Evolutionary conservation across 179 eudicot genomes (phyloP), one percentile per base, ranked within the genome.

Genomic region (Beta corolliflora): DNA sequence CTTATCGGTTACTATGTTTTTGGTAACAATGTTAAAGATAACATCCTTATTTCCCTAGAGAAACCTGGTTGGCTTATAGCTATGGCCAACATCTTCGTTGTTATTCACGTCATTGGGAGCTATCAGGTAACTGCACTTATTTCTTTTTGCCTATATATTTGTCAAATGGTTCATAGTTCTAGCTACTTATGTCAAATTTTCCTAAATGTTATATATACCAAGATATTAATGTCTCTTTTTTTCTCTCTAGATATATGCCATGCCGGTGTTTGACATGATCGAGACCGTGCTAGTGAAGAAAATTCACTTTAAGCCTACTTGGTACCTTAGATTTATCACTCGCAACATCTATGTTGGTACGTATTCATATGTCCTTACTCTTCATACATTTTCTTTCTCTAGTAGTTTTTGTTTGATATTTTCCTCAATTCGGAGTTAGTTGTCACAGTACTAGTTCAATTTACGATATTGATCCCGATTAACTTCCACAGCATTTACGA

Each of bases 211-310:
- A n/a, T n/a, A n/a, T 5, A 6, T 48, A 48, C 7, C 7, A 48
- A 48, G 9, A 48, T 5, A 48, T 4, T 48, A 48, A 6, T 25
- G 15, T 7, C 7, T 50, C 4, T 29, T 46, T 56, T 68, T 53
- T 9, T 1, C 19, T 31, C 36, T 79, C 4, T 56, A 86, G 89
- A 84, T 87, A 44, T 87, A 82, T 31, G 89, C 89, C 8, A 84
- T 87, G 87, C 89, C 89, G 0, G 89, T 87, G 58, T 87, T 87
- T 36, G 89, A 87, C 84, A 84, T 87, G 89, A 9, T 87, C 9
- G 89, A 87, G 70, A 87, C 89, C 5, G 86, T 84, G 75, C 85
- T 87, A 18, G 89, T 87, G 53, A 87, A 87, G 79, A 87, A 87
- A 73, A 36, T 87, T 84, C 78, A 71, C 53, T 87, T 87, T 73